phyloP scores from a whole-genome alignment of 768 basidiomycete genomes.

The Hypholoma sublateritium region DNA sequence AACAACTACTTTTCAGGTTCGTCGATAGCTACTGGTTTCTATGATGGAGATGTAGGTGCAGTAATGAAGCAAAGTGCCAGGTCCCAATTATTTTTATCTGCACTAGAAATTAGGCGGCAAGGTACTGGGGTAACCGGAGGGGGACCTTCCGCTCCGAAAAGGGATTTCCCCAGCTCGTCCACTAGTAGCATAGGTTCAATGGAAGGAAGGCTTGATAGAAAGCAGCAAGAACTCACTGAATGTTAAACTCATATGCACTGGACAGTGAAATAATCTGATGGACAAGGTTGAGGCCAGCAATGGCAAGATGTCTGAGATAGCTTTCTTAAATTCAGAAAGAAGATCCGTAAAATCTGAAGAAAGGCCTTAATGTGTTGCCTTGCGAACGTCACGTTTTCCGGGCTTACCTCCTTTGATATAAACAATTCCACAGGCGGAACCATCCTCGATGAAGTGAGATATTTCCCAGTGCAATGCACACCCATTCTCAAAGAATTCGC shows the following conservation, averaged over 20 bases:
- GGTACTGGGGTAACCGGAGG: slow-evolving; percentile 51
- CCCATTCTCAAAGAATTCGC: slow-evolving; percentile 9
- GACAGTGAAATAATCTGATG: slow-evolving; percentile 47
- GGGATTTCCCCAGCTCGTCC: slow-evolving; percentile 15
- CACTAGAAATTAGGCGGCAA: slow-evolving; percentile 48
- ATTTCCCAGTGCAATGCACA: slow-evolving; percentile 44
- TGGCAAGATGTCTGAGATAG: slow-evolving; percentile 6
- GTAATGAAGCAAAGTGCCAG: slow-evolving; percentile 47
- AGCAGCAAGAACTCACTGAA: slow-evolving; percentile 27
- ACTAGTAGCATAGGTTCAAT: slow-evolving; percentile 13
- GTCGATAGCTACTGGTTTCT: neutral
- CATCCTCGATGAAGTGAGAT: slow-evolving; percentile 41
- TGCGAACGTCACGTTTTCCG: neutral
- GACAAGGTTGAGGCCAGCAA: slow-evolving; percentile 30
- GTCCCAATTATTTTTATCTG: slow-evolving; percentile 49
- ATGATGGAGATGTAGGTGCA: neutral
- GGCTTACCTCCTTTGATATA: slow-evolving; percentile 41
- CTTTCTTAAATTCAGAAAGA: slow-evolving; percentile 3
- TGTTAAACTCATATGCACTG: slow-evolving; percentile 18
- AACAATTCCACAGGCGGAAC: slow-evolving; percentile 42
- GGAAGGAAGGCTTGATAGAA: neutral
- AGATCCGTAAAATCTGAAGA: slow-evolving; percentile 7
- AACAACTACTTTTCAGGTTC: too few relatives aligned
- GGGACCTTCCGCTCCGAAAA: slow-evolving; percentile 26
- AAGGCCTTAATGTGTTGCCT: neutral